Conservation (phyloP, 345 rosid genomes). For the Laguncularia racemosa region DNA sequence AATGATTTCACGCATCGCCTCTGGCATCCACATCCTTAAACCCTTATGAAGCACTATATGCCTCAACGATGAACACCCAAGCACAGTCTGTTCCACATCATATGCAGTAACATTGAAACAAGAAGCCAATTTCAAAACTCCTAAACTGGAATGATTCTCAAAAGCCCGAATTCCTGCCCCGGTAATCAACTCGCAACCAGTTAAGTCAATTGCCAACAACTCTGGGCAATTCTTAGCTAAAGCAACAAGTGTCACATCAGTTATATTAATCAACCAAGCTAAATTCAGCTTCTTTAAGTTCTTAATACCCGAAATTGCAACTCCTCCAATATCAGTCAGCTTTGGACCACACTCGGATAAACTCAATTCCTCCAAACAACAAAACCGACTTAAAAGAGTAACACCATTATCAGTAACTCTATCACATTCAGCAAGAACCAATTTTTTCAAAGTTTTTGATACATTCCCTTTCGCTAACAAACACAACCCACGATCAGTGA, state of each 20-base stretch:
- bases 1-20: conserved; percentile 12
- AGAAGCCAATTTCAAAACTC: conserved; percentile 24
- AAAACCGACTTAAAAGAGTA: conserved; percentile 19
- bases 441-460: conserved; percentile 23
- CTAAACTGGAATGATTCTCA: conserved; percentile 20
- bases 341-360: conserved; percentile 38
- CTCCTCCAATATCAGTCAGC: conserved; percentile 32
- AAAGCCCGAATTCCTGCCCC: conserved; percentile 30
- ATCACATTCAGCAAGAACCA: conserved; percentile 34
- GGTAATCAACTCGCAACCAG: conserved; percentile 34
- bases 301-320: conserved; percentile 20
- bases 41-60: conserved; percentile 25
- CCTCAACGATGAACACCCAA: conserved; percentile 22
- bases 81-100: conserved; percentile 17
- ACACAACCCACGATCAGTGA: conserved; percentile 28
- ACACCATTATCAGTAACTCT: conserved; percentile 31
- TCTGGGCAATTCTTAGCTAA: conserved; percentile 24
- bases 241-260: conserved; percentile 25
- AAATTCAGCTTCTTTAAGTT: conserved; percentile 27
- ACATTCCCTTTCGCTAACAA: conserved; percentile 23
- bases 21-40: conserved; percentile 25
- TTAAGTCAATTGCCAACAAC: conserved; percentile 28
- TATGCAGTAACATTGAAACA: conserved; percentile 14
- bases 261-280: conserved; percentile 37
- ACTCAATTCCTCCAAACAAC: conserved; percentile 39